Evolutionary conservation across 140 eudicot genomes (phyloP), one percentile per base, ranked within the genome.

Genomic region (Senecio squalidus): DNA sequence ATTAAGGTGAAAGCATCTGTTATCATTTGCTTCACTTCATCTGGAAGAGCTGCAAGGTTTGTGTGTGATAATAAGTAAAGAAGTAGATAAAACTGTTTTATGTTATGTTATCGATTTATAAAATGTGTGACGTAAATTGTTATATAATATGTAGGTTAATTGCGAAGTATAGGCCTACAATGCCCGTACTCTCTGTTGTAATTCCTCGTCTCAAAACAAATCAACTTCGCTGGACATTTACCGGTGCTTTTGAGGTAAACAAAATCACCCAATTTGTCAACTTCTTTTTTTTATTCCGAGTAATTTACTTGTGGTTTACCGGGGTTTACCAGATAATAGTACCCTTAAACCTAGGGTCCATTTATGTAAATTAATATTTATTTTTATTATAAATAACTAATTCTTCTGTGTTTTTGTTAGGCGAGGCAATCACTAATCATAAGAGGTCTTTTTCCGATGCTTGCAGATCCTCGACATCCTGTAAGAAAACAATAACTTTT

Each of bases 401-500:
- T 48, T 4, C 33, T 34, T 41, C 0, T 58, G 31, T 68, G 17
- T 64, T 54, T 49, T 28, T 64, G 66, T 25, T 62, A 89, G 97
- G 97, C 97, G 23, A 84, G 97, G 84, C 97, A 89, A 43, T 84
- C 97, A 4, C 78, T 89, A 27, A 74, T 89, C 43, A 83, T 89
- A 29, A 45, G 97, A 70, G 94, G 95, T 8, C 91, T 89, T 66
- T 89, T 84, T 64, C 97, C 97, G 21, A 77, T 82, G 85, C 95
- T 89, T 48, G 97, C 97, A 6, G 97, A 89, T 89, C 95, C 95
- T 66, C 80, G 80, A 40, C 95, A 89, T 65, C 88, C 95, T 4
- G 97, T 89, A 77, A 73, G 88, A n/a, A 38, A 58, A 4, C 5
- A 11, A 2, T 4, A 51, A 11, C 40, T 62, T 2, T 22, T 51